These are phyloP conservation scores for Thalia dealbata DNA, from an alignment of 176 grass and related monocot species.

Conservation along the genomic window DNA sequence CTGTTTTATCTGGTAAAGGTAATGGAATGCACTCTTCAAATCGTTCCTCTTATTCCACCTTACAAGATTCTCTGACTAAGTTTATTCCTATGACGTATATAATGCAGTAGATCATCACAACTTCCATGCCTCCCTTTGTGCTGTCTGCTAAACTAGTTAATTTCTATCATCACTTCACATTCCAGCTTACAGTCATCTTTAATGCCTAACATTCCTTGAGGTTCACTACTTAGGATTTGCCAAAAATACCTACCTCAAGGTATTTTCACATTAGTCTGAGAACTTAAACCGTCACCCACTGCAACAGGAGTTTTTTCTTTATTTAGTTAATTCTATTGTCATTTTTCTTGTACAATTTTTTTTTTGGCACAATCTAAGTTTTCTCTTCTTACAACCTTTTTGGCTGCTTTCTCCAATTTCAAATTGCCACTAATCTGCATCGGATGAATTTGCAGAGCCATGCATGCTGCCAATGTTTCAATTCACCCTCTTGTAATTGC, in stretches of 20 bases:
- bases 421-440: neutral
- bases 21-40: neutral
- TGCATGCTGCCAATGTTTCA: constrained; percentile 84
- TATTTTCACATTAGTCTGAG: no score
- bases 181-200: no score
- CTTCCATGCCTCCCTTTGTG: no score
- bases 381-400: neutral
- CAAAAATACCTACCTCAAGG: no score
- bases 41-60: neutral
- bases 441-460: constrained; percentile 46
- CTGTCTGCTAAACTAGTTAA: no score
- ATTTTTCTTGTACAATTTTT: neutral
- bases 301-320: neutral
- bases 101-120: no score
- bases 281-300: no score
- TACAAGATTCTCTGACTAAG: no score
- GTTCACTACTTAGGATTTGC: no score
- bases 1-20: neutral
- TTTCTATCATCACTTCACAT: no score
- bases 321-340: neutral
- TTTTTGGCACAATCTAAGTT: neutral
- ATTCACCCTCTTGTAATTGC: constrained; percentile 97
- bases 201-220: neutral
- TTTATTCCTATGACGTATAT: no score
- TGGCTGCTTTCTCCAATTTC: neutral